Evolutionary conservation across 768 basidiomycete genomes (phyloP).

Genomic region (Ramaria sp.): DNA sequence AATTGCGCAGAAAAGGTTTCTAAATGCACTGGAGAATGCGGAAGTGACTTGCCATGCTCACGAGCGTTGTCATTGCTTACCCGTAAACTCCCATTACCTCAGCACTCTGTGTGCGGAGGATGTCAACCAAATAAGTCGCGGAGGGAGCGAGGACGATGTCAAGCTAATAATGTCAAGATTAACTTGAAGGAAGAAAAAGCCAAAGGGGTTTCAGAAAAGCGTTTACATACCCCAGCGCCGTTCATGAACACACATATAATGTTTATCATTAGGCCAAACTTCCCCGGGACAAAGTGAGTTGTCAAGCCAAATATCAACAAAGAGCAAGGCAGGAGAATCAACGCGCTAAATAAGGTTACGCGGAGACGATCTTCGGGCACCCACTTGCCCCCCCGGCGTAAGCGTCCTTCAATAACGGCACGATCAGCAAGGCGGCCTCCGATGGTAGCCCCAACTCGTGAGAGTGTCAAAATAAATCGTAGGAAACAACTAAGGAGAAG

Average conservation of each 20-base stretch:
- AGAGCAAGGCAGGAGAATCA: conserved; percentile 42
- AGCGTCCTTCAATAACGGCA: conserved; percentile 37
- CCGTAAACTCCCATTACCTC: conserved; percentile 48
- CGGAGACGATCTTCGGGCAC: conserved; percentile 61
- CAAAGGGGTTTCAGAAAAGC: not conserved
- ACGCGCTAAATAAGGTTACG: conserved; percentile 35
- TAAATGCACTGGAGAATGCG: conserved; percentile 32
- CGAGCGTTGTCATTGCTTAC: conserved; percentile 20
- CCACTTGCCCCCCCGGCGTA: conserved; percentile 44
- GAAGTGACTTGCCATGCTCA: no score
- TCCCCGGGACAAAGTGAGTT: conserved; percentile 40
- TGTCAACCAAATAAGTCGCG: conserved; percentile 48
- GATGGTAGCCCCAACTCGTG: conserved; percentile 48
- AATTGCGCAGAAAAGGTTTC: conserved; percentile 33
- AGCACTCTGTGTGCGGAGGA: conserved; percentile 50
- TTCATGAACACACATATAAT: conserved; percentile 51
- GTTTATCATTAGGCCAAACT: conserved; percentile 37
- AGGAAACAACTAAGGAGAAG: not conserved
- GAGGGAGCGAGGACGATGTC: conserved; percentile 46
- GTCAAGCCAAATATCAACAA: conserved; percentile 38
- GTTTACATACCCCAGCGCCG: conserved; percentile 43
- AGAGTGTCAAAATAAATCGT: not conserved
- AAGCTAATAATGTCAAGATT: conserved; percentile 26
- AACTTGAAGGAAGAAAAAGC: not conserved
- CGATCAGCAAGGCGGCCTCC: conserved; percentile 50